Base-by-base conservation (phyloP, 257 asterid genomes). In the Lycium barbarum region DNA sequence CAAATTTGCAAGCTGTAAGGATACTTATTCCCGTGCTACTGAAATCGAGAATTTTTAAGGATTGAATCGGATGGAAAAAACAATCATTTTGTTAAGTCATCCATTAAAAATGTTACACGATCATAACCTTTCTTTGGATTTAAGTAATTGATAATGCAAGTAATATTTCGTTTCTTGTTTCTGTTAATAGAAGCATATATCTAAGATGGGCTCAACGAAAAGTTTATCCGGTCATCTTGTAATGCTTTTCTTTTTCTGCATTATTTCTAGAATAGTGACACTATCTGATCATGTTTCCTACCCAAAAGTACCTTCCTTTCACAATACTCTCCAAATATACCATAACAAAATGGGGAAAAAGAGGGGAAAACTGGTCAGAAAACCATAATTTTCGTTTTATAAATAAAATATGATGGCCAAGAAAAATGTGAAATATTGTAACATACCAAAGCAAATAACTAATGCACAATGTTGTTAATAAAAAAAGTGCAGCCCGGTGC, bases 391-490 rank as follows among this genome's bases (percentile, higher is more conserved):
- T n/a, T 49, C 14, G 43, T 1, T 49, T 74, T 10, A 74, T 11
- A 74, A 49, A 40, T 74, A 74, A 74, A 73, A 51, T 49, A 76
- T 49, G 26, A 76, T 26, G 63, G 26, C 47, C 51, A 26, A 13
- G 82, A 49, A 51, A 45, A n/a, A 74, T n/a, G 63, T 49, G 4
- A 76, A 22, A 26, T 76, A 26, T 15, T 51, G 82, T 51, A 13
- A 54, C 20, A 51, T 26, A 76, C 22, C n/a, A 76, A 76, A 51
- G 81, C 38, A 74, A 74, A 47, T 74, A 74, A 74, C 61, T 49
- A 74, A 49, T 20, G 81, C 43, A 12, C 22, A 1, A 26, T 73
- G 58, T 26, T 26, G 33, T 26, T 26, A 26, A 0, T 26, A 40
- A 40, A 40, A 40, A 40, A 40, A 40, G 45, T 0, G 45, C 45